Percentiles rank a stretch among this genome's conserved stretches.
These are phyloP conservation scores for Mrakia gelida DNA, from an alignment of 768 basidiomycete species.

Conservation along the genomic window DNA sequence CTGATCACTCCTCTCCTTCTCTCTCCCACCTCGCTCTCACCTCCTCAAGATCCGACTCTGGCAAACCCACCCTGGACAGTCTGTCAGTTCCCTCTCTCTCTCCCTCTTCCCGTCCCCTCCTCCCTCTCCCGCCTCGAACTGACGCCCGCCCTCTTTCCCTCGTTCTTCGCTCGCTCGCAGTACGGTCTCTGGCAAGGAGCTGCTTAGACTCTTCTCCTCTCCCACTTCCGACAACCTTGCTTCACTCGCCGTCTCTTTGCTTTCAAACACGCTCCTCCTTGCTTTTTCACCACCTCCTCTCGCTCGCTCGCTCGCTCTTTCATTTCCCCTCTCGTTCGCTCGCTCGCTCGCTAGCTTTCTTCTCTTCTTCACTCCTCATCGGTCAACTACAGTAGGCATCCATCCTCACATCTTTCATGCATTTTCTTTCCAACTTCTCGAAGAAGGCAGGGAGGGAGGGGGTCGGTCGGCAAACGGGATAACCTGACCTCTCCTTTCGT, in stretches of 20 bases:
- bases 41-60: conserved; percentile 26
- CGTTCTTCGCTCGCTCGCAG: background rate
- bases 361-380: no score
- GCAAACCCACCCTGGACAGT: conserved; percentile 27
- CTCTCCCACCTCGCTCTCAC: background rate
- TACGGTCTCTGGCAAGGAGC: conserved; percentile 32
- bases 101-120: background rate
- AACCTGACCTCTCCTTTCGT: no score
- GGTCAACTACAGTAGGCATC: no score
- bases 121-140: background rate
- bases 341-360: no score
- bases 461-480: no score
- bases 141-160: background rate
- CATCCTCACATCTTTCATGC: no score
- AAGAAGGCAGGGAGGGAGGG: no score
- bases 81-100: background rate
- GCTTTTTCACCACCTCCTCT: no score
- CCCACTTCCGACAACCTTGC: background rate
- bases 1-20: background rate
- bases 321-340: no score
- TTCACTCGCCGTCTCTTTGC: background rate
- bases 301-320: no score
- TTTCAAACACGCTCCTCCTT: background rate
- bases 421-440: no score
- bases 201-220: background rate